Percentiles rank a stretch among this genome's conserved stretches.
phyloP scores from a whole-genome alignment of 2,329 filamentous ascomycete species.

The Neospermospora avenae region DNA sequence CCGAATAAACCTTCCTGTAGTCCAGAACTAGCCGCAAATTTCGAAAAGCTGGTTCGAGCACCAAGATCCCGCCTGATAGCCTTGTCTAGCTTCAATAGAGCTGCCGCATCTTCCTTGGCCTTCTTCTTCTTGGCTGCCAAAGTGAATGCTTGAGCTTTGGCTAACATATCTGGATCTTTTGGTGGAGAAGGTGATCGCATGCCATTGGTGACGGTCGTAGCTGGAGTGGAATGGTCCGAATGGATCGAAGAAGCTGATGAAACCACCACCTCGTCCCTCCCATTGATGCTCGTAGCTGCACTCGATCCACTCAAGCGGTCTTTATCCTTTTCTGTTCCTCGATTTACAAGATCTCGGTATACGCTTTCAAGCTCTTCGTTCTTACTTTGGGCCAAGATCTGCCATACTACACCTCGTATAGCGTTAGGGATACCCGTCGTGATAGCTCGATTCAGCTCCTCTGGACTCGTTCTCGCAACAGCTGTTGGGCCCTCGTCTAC shows the following conservation, averaged over 20 bases:
- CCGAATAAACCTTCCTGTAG: slow-evolving; percentile 93
- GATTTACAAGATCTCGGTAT: slow-evolving; percentile 77
- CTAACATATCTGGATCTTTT: slow-evolving; percentile 58
- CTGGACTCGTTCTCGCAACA: slow-evolving; percentile 80
- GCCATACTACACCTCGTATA: slow-evolving; percentile 98
- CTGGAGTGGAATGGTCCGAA: slow-evolving; percentile 68
- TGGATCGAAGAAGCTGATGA: slow-evolving; percentile 85
- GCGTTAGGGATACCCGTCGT: slow-evolving; percentile 90
- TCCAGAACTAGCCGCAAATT: slow-evolving; percentile 86
- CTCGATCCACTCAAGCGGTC: slow-evolving; percentile 49
- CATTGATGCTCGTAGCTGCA: slow-evolving; percentile 43
- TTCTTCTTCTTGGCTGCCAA: slow-evolving; percentile 71
- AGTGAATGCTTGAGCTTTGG: slow-evolving; percentile 62
- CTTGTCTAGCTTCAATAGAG: slow-evolving; percentile 83
- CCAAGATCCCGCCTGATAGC: slow-evolving; percentile 87
- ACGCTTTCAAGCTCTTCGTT: slow-evolving; percentile 82
- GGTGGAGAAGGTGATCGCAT: slow-evolving; percentile 53
- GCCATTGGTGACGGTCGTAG: slow-evolving; percentile 53
- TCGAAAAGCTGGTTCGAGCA: slow-evolving; percentile 91
- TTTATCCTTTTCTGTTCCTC: slow-evolving; percentile 79
- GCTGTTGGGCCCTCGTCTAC: slow-evolving; percentile 92
- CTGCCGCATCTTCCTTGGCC: slow-evolving; percentile 71
- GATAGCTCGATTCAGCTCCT: slow-evolving; percentile 87
- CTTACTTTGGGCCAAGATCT: slow-evolving; percentile 93
- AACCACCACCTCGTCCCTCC: slow-evolving; percentile 58